A percentile compares a stretch with the other conserved stretches of the same genome.
These are phyloP conservation scores for Nemophila menziesii DNA, from an alignment of 257 asterid genomes.

Conservation along the genomic window DNA sequence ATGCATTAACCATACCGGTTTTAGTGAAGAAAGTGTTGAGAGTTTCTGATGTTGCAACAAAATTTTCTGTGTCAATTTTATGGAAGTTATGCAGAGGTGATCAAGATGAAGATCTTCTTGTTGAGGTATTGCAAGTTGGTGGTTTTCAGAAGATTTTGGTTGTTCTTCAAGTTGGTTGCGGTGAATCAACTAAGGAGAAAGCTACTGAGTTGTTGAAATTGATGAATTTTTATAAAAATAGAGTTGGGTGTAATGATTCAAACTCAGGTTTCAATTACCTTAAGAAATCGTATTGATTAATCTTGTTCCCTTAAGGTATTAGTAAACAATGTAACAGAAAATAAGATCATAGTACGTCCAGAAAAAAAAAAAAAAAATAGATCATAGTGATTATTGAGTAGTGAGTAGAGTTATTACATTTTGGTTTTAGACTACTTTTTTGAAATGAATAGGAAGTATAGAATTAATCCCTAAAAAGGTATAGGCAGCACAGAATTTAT, in stretches of 20 bases:
- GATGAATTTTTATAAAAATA: conserved; percentile 50
- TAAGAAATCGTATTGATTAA: conserved; percentile 30
- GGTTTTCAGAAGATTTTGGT: conserved; percentile 73
- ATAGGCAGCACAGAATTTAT: too few relatives aligned
- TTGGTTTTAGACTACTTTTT: not conserved
- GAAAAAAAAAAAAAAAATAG: too few relatives aligned
- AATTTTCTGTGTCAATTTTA: conserved; percentile 34
- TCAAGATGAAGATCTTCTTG: conserved; percentile 18
- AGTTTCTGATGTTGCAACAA: conserved; percentile 51
- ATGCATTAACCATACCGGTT: conserved; percentile 48
- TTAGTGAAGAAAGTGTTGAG: conserved; percentile 64
- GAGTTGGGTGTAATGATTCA: conserved; percentile 54
- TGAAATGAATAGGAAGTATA: not conserved
- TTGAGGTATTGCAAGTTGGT: conserved; percentile 61
- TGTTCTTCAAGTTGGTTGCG: conserved; percentile 65
- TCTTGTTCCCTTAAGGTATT: too few relatives aligned
- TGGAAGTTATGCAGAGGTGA: conserved; percentile 48
- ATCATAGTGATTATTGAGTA: not conserved
- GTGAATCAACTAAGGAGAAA: conserved; percentile 40
- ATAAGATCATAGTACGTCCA: too few relatives aligned
- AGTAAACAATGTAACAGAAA: too few relatives aligned
- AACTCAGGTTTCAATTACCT: conserved; percentile 42
- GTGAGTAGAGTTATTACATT: too few relatives aligned
- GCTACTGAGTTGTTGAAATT: conserved; percentile 55
- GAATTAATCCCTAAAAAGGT: not conserved